Evolutionary conservation across 2,329 filamentous ascomycete species (phyloP).

Genomic region (Paecilomyces fulvus): DNA sequence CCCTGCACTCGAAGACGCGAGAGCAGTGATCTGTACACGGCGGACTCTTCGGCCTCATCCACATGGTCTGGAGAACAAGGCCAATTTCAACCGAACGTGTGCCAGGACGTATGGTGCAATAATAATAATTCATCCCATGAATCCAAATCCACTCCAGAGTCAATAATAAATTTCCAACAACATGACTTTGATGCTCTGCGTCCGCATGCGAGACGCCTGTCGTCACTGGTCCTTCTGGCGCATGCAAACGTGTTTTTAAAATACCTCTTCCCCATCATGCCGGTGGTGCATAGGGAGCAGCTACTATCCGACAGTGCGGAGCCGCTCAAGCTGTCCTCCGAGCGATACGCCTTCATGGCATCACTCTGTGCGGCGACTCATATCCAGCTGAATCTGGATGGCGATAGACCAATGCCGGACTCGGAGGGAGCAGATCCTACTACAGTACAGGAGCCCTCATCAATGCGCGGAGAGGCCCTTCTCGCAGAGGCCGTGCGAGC

Average conservation of each 20-base stretch:
- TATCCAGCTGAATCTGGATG: constrained; percentile 36
- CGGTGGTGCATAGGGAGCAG: constrained; percentile 29
- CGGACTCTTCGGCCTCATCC: not conserved
- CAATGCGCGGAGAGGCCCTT: constrained; percentile 57
- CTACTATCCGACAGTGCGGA: constrained; percentile 36
- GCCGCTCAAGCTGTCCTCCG: constrained; percentile 43
- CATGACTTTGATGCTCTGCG: constrained; percentile 16
- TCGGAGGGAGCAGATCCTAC: constrained; percentile 31
- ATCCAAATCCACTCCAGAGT: constrained; percentile 27
- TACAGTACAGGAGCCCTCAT: constrained; percentile 48
- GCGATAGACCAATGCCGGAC: constrained; percentile 15
- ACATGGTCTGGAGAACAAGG: not conserved
- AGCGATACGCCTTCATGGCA: constrained; percentile 33
- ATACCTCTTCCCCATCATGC: constrained; percentile 37
- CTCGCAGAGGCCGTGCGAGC: constrained; percentile 53
- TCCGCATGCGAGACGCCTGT: constrained; percentile 18
- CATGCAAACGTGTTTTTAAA: constrained; percentile 35
- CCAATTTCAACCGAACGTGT: not conserved
- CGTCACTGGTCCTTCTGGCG: constrained; percentile 25
- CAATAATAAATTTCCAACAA: constrained; percentile 21
- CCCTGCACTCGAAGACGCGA: constrained; percentile 7
- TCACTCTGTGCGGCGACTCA: constrained; percentile 37
- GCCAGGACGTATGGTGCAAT: not conserved
- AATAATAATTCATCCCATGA: constrained; percentile 14
- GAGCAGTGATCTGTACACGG: not conserved